Percentiles rank a stretch among this genome's conserved stretches.
Conservation (phyloP, 2,329 filamentous ascomycete genomes). For the Pseudocercospora eumusae region DNA sequence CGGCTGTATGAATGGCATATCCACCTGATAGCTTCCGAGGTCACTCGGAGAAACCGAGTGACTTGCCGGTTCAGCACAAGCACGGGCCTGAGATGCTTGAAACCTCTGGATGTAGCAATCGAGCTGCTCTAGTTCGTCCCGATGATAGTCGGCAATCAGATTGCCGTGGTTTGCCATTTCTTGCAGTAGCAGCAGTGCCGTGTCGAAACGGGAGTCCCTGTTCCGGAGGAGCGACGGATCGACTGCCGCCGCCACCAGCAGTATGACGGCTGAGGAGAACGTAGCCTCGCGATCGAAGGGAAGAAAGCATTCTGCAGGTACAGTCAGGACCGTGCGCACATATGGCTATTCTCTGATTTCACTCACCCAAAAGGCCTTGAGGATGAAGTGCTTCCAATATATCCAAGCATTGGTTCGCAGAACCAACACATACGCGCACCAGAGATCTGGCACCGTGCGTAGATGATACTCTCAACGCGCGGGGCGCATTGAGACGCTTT, state of each 20-base stretch:
- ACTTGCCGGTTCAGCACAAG: neutral
- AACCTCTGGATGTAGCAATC: slow-evolving; percentile 11
- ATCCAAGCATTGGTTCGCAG: slow-evolving; percentile 20
- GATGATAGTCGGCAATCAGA: slow-evolving; percentile 27
- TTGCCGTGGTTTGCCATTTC: slow-evolving; percentile 30
- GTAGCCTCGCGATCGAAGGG: slow-evolving; percentile 30
- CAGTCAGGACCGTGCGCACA: neutral
- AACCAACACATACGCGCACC: slow-evolving; percentile 17
- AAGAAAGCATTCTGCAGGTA: slow-evolving; percentile 25
- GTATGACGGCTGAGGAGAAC: slow-evolving; percentile 28
- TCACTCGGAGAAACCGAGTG: neutral
- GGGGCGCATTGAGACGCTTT: slow-evolving; percentile 13
- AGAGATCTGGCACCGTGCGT: slow-evolving; percentile 19
- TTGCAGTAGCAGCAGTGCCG: slow-evolving; percentile 24
- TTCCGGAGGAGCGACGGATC: slow-evolving; percentile 27
- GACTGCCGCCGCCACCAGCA: slow-evolving; percentile 26
- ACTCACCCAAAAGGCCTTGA: slow-evolving; percentile 20
- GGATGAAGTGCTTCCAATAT: slow-evolving; percentile 19
- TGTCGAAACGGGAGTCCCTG: slow-evolving; percentile 16
- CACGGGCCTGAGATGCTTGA: neutral
- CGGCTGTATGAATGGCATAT: slow-evolving; percentile 3
- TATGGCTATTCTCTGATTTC: neutral
- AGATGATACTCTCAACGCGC: slow-evolving; percentile 14
- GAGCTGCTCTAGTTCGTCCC: slow-evolving; percentile 28
- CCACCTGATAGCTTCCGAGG: slow-evolving; percentile 4